A percentile compares a stretch with the other conserved stretches of the same genome.
Evolutionary conservation across 2,329 filamentous ascomycete genomes (phyloP).

Genomic region (Rhinocladiella similis): DNA sequence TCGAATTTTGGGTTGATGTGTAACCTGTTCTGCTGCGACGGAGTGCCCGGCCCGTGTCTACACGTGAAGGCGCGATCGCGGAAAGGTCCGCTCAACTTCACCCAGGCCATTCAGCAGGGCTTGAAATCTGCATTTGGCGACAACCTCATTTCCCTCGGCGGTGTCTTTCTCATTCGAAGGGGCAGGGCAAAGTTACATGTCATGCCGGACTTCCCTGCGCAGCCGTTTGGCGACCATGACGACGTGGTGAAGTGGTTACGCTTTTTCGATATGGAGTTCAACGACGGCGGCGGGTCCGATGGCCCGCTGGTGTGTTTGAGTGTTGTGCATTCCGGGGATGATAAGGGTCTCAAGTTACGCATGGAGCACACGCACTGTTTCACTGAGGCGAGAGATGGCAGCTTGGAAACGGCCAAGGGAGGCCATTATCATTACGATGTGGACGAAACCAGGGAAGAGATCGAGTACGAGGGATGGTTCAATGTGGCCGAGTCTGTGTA

Average conservation of each 20-base stretch:
- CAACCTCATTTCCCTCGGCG: constrained; percentile 41
- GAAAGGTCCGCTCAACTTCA: constrained; percentile 34
- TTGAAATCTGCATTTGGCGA: constrained; percentile 37
- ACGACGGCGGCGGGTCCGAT: constrained; percentile 30
- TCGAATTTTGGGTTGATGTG: constrained; percentile 45
- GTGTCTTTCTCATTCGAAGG: constrained; percentile 41
- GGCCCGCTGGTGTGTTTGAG: constrained; percentile 41
- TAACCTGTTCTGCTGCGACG: constrained; percentile 43
- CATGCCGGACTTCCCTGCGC: constrained; percentile 47
- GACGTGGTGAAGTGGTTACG: constrained; percentile 42
- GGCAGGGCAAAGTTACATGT: constrained; percentile 43
- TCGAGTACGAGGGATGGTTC: constrained; percentile 51
- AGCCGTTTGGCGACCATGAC: constrained; percentile 32
- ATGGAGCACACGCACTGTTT: constrained; percentile 53
- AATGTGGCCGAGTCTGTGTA: constrained; percentile 45
- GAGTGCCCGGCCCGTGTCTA: constrained; percentile 37
- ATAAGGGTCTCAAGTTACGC: constrained; percentile 39
- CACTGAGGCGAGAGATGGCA: constrained; percentile 27
- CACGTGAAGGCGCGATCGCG: constrained; percentile 39
- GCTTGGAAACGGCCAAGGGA: constrained; percentile 30
- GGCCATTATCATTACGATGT: constrained; percentile 49
- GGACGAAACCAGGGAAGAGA: constrained; percentile 32
- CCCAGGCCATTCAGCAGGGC: constrained; percentile 35
- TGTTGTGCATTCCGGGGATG: constrained; percentile 46
- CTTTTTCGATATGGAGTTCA: constrained; percentile 34